These are phyloP conservation scores for Clarireedia sp. DNA, from an alignment of 2,329 filamentous ascomycete species.

Conservation along the genomic window DNA sequence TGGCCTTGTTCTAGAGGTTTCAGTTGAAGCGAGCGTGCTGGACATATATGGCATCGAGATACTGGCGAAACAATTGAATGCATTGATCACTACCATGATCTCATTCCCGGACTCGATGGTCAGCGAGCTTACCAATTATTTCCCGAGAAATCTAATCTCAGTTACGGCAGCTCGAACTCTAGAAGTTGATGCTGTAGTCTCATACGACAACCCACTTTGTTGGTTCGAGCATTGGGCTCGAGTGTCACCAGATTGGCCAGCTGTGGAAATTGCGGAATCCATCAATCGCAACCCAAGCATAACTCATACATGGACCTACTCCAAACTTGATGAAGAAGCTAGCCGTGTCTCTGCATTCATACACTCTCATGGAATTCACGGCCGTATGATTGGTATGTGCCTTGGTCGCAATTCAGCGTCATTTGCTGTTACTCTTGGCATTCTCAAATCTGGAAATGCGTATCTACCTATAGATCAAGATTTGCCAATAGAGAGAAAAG, in stretches of 20 bases:
- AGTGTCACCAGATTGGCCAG: neutral
- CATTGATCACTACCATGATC: neutral
- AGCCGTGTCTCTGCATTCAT: neutral
- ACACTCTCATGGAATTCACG: neutral
- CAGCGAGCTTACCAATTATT: neutral
- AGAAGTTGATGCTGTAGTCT: neutral
- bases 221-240: slow-evolving; percentile 3
- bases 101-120: neutral
- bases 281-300: neutral
- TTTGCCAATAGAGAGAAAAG: neutral
- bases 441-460: slow-evolving; percentile 1
- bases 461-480: slow-evolving; percentile 2
- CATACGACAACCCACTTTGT: neutral
- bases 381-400: slow-evolving; percentile 3
- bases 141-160: neutral
- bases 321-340: neutral
- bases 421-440: slow-evolving; percentile 2
- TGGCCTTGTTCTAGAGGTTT: neutral
- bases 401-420: neutral
- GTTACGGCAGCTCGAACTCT: neutral
- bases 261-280: neutral
- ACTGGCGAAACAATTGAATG: neutral
- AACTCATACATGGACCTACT: neutral
- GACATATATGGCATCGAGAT: neutral
- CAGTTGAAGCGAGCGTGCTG: neutral